Conservation (phyloP, 2,329 filamentous ascomycete genomes). For the Endothia cerciana region DNA sequence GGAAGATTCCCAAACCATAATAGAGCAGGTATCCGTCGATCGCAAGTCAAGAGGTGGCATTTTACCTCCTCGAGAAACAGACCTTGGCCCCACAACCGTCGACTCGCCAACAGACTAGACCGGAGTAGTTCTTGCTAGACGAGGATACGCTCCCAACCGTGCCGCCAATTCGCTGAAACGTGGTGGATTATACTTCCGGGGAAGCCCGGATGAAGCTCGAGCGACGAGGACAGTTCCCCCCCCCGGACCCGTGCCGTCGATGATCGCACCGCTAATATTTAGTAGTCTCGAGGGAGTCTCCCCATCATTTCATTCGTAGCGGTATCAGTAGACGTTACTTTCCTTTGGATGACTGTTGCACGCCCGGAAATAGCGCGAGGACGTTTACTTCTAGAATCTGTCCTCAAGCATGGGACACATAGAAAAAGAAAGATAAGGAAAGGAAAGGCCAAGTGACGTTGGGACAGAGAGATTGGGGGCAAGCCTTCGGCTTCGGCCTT, state of each 20-base stretch:
- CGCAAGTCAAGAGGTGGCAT: background rate
- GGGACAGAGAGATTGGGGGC: background rate
- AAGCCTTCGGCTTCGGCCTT: background rate
- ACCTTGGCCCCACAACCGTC: background rate
- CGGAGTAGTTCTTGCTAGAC: background rate
- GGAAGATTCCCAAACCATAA: background rate
- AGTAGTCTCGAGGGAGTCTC: background rate
- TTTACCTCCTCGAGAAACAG: background rate
- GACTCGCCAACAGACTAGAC: background rate
- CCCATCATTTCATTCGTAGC: background rate
- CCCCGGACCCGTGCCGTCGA: background rate
- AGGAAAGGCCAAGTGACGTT: background rate
- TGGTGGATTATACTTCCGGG: background rate
- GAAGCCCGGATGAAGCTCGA: background rate
- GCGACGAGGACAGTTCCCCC: background rate
- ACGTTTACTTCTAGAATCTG: background rate
- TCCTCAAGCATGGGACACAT: background rate
- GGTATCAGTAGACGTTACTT: background rate
- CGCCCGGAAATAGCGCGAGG: background rate
- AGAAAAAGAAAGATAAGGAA: background rate
- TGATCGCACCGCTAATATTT: background rate
- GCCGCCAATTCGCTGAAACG: background rate
- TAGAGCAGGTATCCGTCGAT: background rate
- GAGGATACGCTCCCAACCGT: background rate
- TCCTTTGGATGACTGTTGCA: background rate